Evolutionary conservation across 2,329 filamentous ascomycete species (phyloP).

Genomic region (Xylariaceae sp.): DNA sequence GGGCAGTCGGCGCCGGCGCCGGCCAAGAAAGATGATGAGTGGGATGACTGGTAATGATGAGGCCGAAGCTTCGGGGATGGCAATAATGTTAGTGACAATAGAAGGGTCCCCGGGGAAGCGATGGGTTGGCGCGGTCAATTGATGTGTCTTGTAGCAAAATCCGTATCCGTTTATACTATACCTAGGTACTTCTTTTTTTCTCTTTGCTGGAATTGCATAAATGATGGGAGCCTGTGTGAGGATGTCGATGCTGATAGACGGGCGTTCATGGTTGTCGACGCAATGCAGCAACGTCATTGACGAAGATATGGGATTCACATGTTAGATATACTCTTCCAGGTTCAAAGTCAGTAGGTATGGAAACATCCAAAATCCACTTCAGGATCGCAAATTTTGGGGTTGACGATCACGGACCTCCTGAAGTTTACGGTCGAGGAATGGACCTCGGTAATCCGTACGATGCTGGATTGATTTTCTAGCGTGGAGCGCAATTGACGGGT

Average conservation of each 20-base stretch:
- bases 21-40: constrained; percentile 52
- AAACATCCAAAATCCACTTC: too few relatives aligned
- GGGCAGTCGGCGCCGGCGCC: constrained; percentile 30
- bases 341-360: too few relatives aligned
- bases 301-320: too few relatives aligned
- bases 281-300: neutral
- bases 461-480: too few relatives aligned
- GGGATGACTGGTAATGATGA: constrained; percentile 55
- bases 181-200: neutral
- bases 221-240: constrained; percentile 22
- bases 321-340: too few relatives aligned
- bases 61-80: neutral
- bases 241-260: constrained; percentile 18
- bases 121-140: constrained; percentile 48
- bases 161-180: constrained; percentile 2
- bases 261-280: neutral
- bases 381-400: too few relatives aligned
- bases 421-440: too few relatives aligned
- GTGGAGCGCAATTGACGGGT: too few relatives aligned
- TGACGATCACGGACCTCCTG: too few relatives aligned
- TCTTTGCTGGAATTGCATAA: constrained; percentile 10
- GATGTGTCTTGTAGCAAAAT: constrained; percentile 13
- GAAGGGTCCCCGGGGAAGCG: neutral
- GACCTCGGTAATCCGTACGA: too few relatives aligned
- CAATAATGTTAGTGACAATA: neutral